These are phyloP conservation scores for Nakataea oryzae DNA, from an alignment of 2,329 filamentous ascomycete genomes.

Conservation along the genomic window DNA sequence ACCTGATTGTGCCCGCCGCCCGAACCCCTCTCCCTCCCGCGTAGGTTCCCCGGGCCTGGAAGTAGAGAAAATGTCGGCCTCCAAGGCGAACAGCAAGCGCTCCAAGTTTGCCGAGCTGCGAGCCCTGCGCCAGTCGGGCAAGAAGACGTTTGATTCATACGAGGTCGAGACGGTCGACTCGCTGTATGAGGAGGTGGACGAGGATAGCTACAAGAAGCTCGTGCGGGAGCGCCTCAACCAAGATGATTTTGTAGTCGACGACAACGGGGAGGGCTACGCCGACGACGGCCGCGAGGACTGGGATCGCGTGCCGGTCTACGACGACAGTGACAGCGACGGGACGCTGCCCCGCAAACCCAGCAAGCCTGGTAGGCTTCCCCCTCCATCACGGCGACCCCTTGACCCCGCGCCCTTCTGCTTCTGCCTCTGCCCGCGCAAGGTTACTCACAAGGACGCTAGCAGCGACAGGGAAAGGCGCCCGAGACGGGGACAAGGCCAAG, in stretches of 20 bases:
- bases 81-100: conserved; percentile 28
- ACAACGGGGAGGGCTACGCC: conserved; percentile 93
- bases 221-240: conserved; percentile 80
- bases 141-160: conserved; percentile 82
- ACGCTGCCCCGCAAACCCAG: conserved; percentile 33
- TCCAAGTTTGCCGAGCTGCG: conserved; percentile 66
- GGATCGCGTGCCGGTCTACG: conserved; percentile 58
- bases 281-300: conserved; percentile 95
- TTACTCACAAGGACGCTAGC: neutral
- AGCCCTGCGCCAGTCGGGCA: conserved; percentile 77
- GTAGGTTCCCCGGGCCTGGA: neutral
- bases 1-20: neutral
- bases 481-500: conserved; percentile 76
- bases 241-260: conserved; percentile 97
- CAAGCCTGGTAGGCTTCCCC: conserved; percentile 34
- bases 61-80: conserved; percentile 22
- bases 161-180: conserved; percentile 74
- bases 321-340: conserved; percentile 61
- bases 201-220: conserved; percentile 94
- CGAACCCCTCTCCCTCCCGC: neutral
- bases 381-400: neutral
- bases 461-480: conserved; percentile 68
- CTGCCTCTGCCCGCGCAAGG: neutral
- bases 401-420: conserved; percentile 1
- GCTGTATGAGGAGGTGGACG: conserved; percentile 92